A percentile compares a stretch with the other conserved stretches of the same genome.
These are phyloP conservation scores for Sarocladium kiliense DNA, from an alignment of 2,329 filamentous ascomycete species.

Conservation along the genomic window DNA sequence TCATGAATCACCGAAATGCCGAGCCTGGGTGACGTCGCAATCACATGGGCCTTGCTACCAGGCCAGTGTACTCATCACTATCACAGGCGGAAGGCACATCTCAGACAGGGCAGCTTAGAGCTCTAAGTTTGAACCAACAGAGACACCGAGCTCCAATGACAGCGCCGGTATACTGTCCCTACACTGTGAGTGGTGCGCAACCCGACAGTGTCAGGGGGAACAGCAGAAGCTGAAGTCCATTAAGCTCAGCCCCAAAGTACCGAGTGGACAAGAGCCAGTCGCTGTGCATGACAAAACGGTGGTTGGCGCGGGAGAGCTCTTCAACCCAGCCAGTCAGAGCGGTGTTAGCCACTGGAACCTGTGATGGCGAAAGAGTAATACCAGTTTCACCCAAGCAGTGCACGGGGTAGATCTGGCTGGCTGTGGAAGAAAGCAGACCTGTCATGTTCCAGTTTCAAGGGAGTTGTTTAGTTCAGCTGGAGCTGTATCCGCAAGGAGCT, in stretches of 20 bases:
- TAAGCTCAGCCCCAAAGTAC: neutral
- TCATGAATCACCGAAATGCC: too few species aligned
- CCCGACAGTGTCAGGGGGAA: neutral
- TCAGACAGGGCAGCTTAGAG: neutral
- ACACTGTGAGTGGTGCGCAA: neutral
- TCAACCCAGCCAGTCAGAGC: too few species aligned
- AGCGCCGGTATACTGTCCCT: neutral
- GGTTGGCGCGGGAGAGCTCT: constrained; percentile 2
- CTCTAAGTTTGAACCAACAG: neutral
- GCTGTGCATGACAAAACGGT: neutral
- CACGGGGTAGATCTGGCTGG: neutral
- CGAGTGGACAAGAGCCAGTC: neutral
- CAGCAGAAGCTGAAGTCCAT: neutral
- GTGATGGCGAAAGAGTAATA: too few species aligned
- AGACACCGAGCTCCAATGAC: neutral
- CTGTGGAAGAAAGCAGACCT: neutral
- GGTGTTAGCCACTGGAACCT: neutral
- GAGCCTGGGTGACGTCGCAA: neutral
- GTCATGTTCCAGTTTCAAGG: too few species aligned
- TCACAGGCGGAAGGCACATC: neutral
- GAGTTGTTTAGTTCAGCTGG: neutral
- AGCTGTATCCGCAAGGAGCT: too few species aligned
- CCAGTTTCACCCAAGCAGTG: too few species aligned
- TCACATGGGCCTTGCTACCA: neutral
- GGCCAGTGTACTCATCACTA: neutral